Conservation (phyloP, 176 grass and related monocot genomes). For the Oryza brachyantha region DNA sequence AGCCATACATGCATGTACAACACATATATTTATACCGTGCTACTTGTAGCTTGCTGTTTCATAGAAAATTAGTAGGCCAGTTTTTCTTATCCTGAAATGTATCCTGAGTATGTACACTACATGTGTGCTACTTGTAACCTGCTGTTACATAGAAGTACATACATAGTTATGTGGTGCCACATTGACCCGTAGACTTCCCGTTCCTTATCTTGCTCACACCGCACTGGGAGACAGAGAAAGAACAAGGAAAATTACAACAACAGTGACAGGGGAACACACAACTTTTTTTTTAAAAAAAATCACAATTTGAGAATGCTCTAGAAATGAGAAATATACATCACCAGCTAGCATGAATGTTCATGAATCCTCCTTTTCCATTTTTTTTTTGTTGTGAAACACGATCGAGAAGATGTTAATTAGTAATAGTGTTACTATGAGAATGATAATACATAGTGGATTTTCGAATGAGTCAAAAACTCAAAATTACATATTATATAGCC, state of each 20-base stretch:
- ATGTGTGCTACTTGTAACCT: constrained; percentile 25
- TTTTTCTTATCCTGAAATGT: constrained; percentile 15
- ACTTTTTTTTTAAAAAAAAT: neutral
- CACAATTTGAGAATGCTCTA: neutral
- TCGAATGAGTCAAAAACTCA: too few species aligned
- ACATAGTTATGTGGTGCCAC: constrained; percentile 48
- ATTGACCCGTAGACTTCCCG: constrained; percentile 35
- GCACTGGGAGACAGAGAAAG: constrained; percentile 13
- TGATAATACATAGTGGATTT: too few species aligned
- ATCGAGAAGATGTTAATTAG: neutral
- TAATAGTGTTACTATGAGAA: too few species aligned
- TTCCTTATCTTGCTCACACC: constrained; percentile 44
- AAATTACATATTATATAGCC: too few species aligned
- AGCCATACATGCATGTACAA: neutral
- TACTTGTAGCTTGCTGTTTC: neutral
- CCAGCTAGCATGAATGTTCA: neutral
- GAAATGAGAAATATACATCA: neutral
- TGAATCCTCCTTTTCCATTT: neutral
- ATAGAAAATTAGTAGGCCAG: neutral
- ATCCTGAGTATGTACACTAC: constrained; percentile 4
- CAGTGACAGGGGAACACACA: neutral
- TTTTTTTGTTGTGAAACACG: neutral
- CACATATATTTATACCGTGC: neutral
- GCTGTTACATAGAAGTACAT: constrained; percentile 24
- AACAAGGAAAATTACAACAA: constrained; percentile 10